These are phyloP conservation scores for Clarireedia paspali DNA, from an alignment of 2,329 filamentous ascomycete genomes.

Conservation along the genomic window DNA sequence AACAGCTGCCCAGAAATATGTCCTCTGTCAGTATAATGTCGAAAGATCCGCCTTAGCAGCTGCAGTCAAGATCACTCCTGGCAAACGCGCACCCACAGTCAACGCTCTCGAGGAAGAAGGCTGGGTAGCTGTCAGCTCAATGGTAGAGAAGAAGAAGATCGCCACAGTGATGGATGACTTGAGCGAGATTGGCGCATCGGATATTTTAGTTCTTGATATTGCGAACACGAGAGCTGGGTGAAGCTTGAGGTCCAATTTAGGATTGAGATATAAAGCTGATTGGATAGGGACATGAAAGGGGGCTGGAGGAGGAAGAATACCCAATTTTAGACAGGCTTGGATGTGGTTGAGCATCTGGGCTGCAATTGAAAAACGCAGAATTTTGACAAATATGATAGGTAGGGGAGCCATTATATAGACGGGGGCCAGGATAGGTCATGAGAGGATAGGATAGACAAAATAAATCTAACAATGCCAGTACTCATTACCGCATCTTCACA, in stretches of 20 bases:
- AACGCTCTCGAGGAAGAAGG: slow-evolving; percentile 81
- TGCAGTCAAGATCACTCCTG: slow-evolving; percentile 76
- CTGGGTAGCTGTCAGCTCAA: slow-evolving; percentile 90
- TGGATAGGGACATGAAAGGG: not conserved
- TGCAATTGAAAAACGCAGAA: not conserved
- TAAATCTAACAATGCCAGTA: not conserved
- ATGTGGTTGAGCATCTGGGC: not conserved
- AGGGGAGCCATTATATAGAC: not conserved
- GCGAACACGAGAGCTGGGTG: slow-evolving; percentile 27
- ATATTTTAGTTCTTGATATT: slow-evolving; percentile 30
- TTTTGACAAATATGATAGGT: too few species aligned
- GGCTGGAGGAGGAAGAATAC: too few species aligned
- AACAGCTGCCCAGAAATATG: slow-evolving; percentile 76
- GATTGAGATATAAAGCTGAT: not conserved
- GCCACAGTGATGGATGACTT: slow-evolving; percentile 31
- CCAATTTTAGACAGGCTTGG: too few species aligned
- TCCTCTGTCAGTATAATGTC: slow-evolving; percentile 95
- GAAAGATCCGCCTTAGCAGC: slow-evolving; percentile 58
- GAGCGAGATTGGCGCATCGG: slow-evolving; percentile 26
- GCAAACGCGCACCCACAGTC: slow-evolving; percentile 86
- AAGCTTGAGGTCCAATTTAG: not conserved
- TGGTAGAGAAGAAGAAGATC: slow-evolving; percentile 47
- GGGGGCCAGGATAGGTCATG: not conserved
- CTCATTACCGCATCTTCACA: not conserved
- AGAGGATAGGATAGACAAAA: not conserved